Conservation (phyloP, 1,139 yeast species). For the Yamadazyma atlantica region DNA sequence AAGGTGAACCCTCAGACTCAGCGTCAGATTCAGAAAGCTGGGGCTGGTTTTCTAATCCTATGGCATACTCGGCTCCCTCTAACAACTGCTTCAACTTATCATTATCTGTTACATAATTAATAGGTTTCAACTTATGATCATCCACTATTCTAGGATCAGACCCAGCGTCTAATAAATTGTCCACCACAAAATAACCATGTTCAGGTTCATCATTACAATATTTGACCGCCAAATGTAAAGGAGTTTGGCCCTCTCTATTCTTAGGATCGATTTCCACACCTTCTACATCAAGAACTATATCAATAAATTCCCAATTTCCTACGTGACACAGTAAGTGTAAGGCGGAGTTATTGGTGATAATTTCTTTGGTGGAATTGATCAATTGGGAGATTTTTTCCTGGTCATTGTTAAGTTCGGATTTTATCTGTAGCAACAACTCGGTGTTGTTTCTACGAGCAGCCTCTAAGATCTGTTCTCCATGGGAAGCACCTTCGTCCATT, state of each 20-base stretch:
- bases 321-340: conserved; percentile 78
- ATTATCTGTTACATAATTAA: conserved; percentile 62
- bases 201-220: conserved; percentile 80
- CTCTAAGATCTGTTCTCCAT: conserved; percentile 78
- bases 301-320: conserved; percentile 88
- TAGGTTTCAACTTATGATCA: conserved; percentile 59
- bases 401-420: conserved; percentile 46
- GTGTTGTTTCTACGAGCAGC: conserved; percentile 86
- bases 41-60: conserved; percentile 34
- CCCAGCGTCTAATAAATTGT: conserved; percentile 88
- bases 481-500: conserved; percentile 61
- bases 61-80: conserved; percentile 82
- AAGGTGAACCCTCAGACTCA: conserved; percentile 30
- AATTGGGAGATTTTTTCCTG: conserved; percentile 52
- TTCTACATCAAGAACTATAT: conserved; percentile 76
- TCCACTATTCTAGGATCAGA: conserved; percentile 67
- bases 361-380: conserved; percentile 71
- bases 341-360: conserved; percentile 75
- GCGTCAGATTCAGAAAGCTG: conserved; percentile 19
- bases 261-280: conserved; percentile 88
- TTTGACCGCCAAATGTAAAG: conserved; percentile 81
- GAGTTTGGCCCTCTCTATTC: conserved; percentile 81
- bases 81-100: conserved; percentile 57
- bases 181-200: conserved; percentile 77
- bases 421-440: conserved; percentile 63